Evolutionary conservation across 2,329 filamentous ascomycete species (phyloP).

Genomic region (Fusarium sacchari): DNA sequence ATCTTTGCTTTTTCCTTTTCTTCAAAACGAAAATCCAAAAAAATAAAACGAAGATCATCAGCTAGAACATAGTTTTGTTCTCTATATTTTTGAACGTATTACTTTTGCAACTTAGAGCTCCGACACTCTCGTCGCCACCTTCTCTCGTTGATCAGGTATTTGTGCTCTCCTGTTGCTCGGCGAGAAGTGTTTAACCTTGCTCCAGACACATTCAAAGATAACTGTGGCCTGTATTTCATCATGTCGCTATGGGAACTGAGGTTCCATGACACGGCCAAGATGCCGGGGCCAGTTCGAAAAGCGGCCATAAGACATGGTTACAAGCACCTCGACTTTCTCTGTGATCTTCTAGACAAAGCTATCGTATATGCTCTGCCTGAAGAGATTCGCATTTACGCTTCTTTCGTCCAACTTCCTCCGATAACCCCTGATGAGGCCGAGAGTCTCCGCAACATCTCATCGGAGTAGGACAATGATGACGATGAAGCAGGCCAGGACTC

Average conservation of each 20-base stretch:
- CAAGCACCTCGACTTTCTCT: background rate
- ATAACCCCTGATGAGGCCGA: background rate
- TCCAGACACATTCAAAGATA: no score
- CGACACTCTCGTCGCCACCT: background rate
- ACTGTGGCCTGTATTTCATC: background rate
- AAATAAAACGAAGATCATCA: background rate
- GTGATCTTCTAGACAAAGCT: background rate
- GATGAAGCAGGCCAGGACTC: background rate
- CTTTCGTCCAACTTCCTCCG: background rate
- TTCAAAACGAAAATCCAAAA: background rate
- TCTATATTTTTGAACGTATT: slow-evolving; percentile 7
- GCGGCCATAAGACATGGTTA: rapidly evolving
- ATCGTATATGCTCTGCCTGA: background rate
- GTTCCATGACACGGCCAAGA: slow-evolving; percentile 11
- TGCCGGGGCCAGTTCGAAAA: background rate
- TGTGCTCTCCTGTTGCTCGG: background rate
- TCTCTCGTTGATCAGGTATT: background rate
- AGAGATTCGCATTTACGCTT: background rate
- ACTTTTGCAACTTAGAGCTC: background rate
- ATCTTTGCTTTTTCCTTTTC: background rate
- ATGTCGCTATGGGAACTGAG: background rate
- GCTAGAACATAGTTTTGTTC: slow-evolving; percentile 2
- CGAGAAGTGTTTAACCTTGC: background rate
- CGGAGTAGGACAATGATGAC: background rate
- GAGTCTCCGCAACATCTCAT: background rate